A percentile compares a stretch with the other conserved stretches of the same genome.
Conservation (phyloP, 148 eudicot genomes). For the Chenopodium formosanum region DNA sequence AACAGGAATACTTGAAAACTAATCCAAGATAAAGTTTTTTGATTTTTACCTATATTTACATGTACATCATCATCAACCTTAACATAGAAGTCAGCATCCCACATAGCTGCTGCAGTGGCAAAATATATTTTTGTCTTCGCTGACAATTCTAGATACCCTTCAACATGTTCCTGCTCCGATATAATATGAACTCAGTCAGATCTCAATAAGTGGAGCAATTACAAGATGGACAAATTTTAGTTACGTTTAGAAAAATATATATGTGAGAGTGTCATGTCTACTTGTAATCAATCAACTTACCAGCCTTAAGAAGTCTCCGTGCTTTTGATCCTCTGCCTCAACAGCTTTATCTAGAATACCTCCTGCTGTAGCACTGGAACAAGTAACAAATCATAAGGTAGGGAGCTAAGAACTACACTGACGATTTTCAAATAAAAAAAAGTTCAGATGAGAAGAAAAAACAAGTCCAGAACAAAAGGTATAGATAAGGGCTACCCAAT, state of each 20-base stretch:
- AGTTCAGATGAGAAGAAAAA: no score
- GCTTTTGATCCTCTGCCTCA: constrained; percentile 87
- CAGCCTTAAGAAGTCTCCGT: constrained; percentile 81
- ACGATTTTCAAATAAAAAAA: no score
- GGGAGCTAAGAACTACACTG: background rate
- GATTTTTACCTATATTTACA: constrained; percentile 70
- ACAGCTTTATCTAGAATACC: constrained; percentile 83
- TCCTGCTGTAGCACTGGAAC: constrained; percentile 69
- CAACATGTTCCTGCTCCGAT: constrained; percentile 63
- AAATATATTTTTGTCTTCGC: constrained; percentile 78
- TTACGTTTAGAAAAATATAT: background rate
- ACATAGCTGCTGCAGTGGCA: constrained; percentile 68
- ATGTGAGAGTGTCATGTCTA: background rate
- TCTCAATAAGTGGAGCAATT: constrained; percentile 1
- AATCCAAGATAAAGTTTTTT: background rate
- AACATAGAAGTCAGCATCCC: constrained; percentile 90
- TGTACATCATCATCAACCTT: constrained; percentile 90
- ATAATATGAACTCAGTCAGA: constrained; percentile 19
- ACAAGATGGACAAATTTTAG: background rate
- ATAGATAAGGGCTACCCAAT: background rate
- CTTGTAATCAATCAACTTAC: constrained; percentile 33
- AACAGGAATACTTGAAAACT: background rate
- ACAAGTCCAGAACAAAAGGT: no score
- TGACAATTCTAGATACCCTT: constrained; percentile 85
- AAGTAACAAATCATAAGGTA: constrained; percentile 8